phyloP scores from a whole-genome alignment of 2,329 filamentous ascomycete genomes.

The Colletotrichum sidae region DNA sequence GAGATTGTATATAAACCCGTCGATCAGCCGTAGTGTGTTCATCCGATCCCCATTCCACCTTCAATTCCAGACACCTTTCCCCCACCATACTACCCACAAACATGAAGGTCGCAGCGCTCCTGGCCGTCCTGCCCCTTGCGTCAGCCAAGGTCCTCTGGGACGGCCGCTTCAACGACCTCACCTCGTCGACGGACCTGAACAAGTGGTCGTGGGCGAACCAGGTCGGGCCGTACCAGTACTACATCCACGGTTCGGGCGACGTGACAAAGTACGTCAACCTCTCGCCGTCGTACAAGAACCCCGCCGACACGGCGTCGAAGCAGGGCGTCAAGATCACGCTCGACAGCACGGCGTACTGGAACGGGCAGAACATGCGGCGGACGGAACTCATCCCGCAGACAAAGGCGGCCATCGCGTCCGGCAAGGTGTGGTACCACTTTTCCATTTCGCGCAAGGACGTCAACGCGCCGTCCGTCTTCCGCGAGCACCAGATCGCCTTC shows the following conservation, averaged over 20 bases:
- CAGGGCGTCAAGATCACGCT: conserved; percentile 79
- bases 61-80: not conserved
- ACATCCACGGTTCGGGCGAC: conserved; percentile 73
- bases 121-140: conserved; percentile 21
- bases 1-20: conserved; percentile 1
- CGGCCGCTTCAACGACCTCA: conserved; percentile 72
- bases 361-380: conserved; percentile 77
- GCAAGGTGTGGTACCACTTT: conserved; percentile 79
- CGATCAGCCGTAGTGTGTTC: too few species aligned
- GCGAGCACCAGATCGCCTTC: conserved; percentile 75
- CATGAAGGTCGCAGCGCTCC: conserved; percentile 25
- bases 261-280: conserved; percentile 73
- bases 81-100: not conserved
- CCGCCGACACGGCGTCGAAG: conserved; percentile 68
- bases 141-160: conserved; percentile 65
- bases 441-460: conserved; percentile 68
- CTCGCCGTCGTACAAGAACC: conserved; percentile 71
- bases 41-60: not conserved
- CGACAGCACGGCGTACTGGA: conserved; percentile 73
- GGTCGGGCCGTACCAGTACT: conserved; percentile 79
- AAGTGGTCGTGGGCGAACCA: conserved; percentile 76
- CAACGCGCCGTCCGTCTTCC: conserved; percentile 70
- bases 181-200: conserved; percentile 64
- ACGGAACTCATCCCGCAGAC: conserved; percentile 82
- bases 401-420: conserved; percentile 71